Base-by-base conservation (phyloP, 192 early-diverging fungal genomes). In the Entomortierella beljakovae region DNA sequence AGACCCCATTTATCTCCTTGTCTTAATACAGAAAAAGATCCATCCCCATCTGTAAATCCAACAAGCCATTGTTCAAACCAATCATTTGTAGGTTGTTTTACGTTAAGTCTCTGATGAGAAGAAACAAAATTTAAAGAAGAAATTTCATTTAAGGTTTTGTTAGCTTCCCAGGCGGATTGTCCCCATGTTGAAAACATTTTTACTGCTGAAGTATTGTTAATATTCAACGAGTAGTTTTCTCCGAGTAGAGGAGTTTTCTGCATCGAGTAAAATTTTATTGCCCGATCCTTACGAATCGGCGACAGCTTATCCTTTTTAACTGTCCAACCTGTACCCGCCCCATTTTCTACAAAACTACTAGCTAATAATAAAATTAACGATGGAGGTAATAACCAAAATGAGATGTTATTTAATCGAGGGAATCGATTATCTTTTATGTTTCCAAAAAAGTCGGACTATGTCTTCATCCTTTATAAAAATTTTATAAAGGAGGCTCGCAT, bases 11-110 rank as follows among this genome's bases (percentile, higher is more conserved):
- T 64, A 50, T 50, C 49, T 64, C 70, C 58, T 60, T 48, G 43
- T 57, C 71, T 84, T 79, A 40, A 37, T 51, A 42, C 43, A 72
- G 82, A 75, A 60, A 84, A 70, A 59, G 66, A 69, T 34, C 83
- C 83, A 83, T 84, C 83, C 34, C 83, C 83, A 68, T 84, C 73
- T 66, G 64, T 49, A 83, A 83, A 83, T 60, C 81, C 81, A 64
- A 82, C 68, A 51, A 85, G 49, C 49, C 49, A 50, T 50, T 50
- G 49, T 50, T 50, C 49, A 23, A 50, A 50, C 49, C 49, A 50
- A 50, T 50, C 49, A 50, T 50, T 50, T 65, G 32, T 53, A 57
- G 51, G 52, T 68, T 81, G 61, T 56, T 68, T 26, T 55, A 60
- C 71, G 67, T 80, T 83, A 42, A 61, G 40, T 61, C 37, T 61